Conservation (phyloP, 768 basidiomycete genomes). For the Suillus luteus region DNA sequence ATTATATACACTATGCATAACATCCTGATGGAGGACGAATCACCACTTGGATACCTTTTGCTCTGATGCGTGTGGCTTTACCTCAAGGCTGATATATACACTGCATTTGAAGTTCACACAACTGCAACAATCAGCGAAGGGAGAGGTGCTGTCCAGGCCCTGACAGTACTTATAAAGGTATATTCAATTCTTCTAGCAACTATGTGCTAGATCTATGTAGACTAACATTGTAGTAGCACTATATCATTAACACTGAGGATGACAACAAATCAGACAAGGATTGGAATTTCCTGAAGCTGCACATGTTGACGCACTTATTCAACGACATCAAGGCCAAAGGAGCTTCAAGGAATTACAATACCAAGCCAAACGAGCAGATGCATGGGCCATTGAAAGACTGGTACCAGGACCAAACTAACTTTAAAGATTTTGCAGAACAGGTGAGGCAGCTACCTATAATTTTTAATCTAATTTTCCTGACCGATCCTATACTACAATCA, state of each 20-base stretch:
- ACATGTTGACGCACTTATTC: constrained; percentile 34
- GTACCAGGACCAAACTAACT: constrained; percentile 34
- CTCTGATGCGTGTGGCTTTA: constrained; percentile 33
- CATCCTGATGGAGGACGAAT: constrained; percentile 19
- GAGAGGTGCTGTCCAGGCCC: constrained; percentile 19
- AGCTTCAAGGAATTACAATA: constrained; percentile 32
- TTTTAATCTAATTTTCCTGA: background rate
- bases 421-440: constrained; percentile 35
- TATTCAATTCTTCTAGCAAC: background rate
- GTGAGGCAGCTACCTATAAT: constrained; percentile 17
- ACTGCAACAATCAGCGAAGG: constrained; percentile 27
- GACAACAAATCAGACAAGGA: constrained; percentile 16
- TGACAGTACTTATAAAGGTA: constrained; percentile 27
- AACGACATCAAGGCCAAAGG: constrained; percentile 36
- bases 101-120: constrained; percentile 36
- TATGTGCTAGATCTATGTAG: background rate
- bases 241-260: constrained; percentile 3
- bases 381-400: constrained; percentile 30
- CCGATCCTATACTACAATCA: background rate
- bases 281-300: constrained; percentile 38
- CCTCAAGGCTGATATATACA: constrained; percentile 33
- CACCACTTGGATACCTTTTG: constrained; percentile 25
- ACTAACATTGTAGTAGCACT: constrained; percentile 2
- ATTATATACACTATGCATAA: constrained; percentile 29
- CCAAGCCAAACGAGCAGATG: constrained; percentile 34